Evolutionary conservation across 306 rosid genomes (phyloP).

Genomic region (Cucurbita ficifolia): DNA sequence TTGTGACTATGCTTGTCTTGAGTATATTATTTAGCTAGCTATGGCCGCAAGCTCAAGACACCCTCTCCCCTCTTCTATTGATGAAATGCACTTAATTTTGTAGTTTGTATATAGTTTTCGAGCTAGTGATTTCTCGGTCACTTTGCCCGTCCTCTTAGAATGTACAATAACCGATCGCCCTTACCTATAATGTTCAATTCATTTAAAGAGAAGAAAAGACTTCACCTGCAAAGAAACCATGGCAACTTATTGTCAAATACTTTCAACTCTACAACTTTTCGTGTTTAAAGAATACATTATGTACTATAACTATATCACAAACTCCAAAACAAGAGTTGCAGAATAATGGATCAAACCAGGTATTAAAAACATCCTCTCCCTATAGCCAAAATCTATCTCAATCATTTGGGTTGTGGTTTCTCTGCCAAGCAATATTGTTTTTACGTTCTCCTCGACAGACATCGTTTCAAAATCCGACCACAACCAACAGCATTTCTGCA

Average conservation of each 20-base stretch:
- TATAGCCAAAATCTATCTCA: neutral
- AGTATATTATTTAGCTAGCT: neutral
- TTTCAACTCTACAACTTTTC: slow-evolving; percentile 36
- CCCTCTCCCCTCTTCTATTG: neutral
- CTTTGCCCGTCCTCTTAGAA: neutral
- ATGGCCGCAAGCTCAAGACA: neutral
- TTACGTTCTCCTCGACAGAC: slow-evolving; percentile 11
- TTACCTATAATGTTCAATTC: neutral
- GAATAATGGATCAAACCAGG: neutral
- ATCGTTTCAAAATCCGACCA: slow-evolving; percentile 23
- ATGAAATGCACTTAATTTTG: neutral
- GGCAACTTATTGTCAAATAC: slow-evolving; percentile 23
- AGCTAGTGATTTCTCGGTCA: neutral
- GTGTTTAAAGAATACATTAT: slow-evolving; percentile 71
- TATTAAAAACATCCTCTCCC: slow-evolving; percentile 7
- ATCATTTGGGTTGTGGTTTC: slow-evolving; percentile 1
- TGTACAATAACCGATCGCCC: neutral
- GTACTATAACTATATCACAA: slow-evolving; percentile 45
- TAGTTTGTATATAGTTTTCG: neutral
- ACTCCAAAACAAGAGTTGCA: slow-evolving; percentile 20
- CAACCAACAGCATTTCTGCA: neutral
- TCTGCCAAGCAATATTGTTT: neutral
- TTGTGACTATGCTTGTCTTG: neutral
- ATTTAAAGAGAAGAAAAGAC: neutral
- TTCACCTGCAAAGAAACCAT: slow-evolving; percentile 9